Evolutionary conservation across 495 filamentous ascomycete genomes (phyloP).

Genomic region (Penicillium odoratum): DNA sequence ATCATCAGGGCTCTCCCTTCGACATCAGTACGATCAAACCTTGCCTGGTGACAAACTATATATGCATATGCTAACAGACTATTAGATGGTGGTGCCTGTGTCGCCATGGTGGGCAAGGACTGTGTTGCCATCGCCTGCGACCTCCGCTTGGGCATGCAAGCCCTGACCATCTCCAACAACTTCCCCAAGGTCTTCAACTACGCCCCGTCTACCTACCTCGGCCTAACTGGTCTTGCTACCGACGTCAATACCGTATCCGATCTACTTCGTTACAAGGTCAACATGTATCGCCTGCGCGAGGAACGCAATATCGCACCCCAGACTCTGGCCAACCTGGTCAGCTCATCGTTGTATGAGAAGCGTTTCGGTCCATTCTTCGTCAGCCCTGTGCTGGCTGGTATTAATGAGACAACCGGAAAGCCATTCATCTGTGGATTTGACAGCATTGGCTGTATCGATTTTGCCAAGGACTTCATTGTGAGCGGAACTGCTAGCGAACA

Average conservation of each 20-base stretch:
- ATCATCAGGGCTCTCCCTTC: constrained; percentile 71
- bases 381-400: constrained; percentile 87
- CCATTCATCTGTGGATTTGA: constrained; percentile 99
- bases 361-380: constrained; percentile 97
- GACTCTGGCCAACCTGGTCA: constrained; percentile 95
- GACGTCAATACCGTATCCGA: constrained; percentile 94
- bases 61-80: constrained; percentile 28
- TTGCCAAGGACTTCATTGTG: constrained; percentile 99
- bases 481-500: constrained; percentile 94
- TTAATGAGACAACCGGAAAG: constrained; percentile 86
- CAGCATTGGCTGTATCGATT: constrained; percentile 98
- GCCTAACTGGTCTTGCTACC: constrained; percentile 92
- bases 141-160: constrained; percentile 93
- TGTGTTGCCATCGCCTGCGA: constrained; percentile 99
- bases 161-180: constrained; percentile 97
- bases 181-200: constrained; percentile 99
- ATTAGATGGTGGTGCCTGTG: constrained; percentile 90
- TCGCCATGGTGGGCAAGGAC: constrained; percentile 99
- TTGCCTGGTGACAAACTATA: constrained; percentile 7
- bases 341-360: constrained; percentile 83
- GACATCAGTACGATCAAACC: constrained; percentile 70
- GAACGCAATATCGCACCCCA: constrained; percentile 91
- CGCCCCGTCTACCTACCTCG: constrained; percentile 88
- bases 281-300: constrained; percentile 98
- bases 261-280: constrained; percentile 98